phyloP scores from a whole-genome alignment of 805 yeast species.

The Starmerella lactis-condensi region DNA sequence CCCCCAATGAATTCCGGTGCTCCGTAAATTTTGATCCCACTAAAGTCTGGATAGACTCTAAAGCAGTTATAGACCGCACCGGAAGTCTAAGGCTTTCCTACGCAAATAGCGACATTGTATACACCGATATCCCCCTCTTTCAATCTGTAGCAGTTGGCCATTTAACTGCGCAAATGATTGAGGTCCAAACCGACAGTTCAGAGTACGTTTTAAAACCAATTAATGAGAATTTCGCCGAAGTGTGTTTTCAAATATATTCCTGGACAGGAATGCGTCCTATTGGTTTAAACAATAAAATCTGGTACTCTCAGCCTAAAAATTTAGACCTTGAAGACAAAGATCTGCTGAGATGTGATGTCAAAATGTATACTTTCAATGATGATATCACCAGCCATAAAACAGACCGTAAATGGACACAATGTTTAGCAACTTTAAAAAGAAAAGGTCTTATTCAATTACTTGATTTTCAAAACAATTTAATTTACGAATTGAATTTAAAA shows the following conservation, averaged over 20 bases:
- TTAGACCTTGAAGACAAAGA: constrained; percentile 4
- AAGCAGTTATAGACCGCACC: constrained; percentile 3
- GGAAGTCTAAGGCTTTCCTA: constrained; percentile 6
- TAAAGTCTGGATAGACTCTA: too few relatives aligned
- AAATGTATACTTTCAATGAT: constrained; percentile 11
- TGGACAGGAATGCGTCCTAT: constrained; percentile 14
- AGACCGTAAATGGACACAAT: constrained; percentile 14
- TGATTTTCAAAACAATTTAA: constrained; percentile 3
- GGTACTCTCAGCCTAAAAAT: constrained; percentile 11
- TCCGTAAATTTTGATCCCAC: too few relatives aligned
- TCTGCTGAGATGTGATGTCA: constrained; percentile 13
- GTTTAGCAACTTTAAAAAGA: constrained; percentile 10
- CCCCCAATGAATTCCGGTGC: too few relatives aligned
- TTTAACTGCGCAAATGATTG: constrained; percentile 9
- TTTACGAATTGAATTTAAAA: constrained; percentile 9
- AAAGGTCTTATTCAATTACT: constrained; percentile 12
- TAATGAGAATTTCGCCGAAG: constrained; percentile 2
- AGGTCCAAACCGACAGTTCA: constrained; percentile 8
- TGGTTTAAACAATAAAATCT: constrained; percentile 12
- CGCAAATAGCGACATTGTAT: constrained; percentile 3
- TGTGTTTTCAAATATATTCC: constrained; percentile 10
- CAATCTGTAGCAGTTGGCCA: constrained; percentile 14
- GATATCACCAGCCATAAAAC: constrained; percentile 5
- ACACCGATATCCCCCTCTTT: constrained; percentile 9
- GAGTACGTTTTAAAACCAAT: constrained; percentile 4